These are phyloP conservation scores for Carex myosuroides DNA, from an alignment of 176 grass and related monocot species.

Conservation along the genomic window DNA sequence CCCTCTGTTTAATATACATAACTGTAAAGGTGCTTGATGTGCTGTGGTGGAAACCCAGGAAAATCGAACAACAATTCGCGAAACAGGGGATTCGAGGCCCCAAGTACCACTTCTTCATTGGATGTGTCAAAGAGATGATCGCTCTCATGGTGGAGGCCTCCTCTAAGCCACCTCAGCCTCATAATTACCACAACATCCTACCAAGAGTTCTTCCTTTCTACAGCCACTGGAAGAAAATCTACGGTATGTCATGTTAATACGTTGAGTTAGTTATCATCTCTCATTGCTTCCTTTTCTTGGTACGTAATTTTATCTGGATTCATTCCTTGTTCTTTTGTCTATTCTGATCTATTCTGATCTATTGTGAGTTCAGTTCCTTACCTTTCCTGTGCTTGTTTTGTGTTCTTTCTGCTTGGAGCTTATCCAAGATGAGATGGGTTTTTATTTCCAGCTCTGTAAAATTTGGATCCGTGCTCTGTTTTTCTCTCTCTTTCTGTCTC, in stretches of 20 bases:
- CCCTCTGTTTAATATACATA: slow-evolving; percentile 30
- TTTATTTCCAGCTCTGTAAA: slow-evolving; percentile 14
- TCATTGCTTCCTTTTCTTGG: neutral
- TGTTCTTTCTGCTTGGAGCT: slow-evolving; percentile 23
- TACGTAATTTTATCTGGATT: neutral
- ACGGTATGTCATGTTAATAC: slow-evolving; percentile 41
- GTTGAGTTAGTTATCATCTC: neutral
- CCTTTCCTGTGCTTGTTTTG: neutral
- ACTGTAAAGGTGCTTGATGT: slow-evolving; percentile 55
- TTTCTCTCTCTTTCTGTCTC: neutral
- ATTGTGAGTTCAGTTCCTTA: slow-evolving; percentile 3
- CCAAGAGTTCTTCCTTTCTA: slow-evolving; percentile 93
- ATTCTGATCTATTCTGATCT: neutral
- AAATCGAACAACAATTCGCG: slow-evolving; percentile 80
- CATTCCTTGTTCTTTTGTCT: neutral
- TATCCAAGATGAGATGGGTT: slow-evolving; percentile 21
- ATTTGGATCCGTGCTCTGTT: slow-evolving; percentile 3
- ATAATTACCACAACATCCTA: slow-evolving; percentile 79
- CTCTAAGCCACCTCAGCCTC: slow-evolving; percentile 61
- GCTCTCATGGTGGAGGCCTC: slow-evolving; percentile 82
- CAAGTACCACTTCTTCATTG: slow-evolving; percentile 83
- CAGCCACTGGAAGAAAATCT: slow-evolving; percentile 97
- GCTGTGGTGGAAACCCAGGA: slow-evolving; percentile 87
- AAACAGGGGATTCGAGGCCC: slow-evolving; percentile 80
- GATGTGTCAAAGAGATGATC: slow-evolving; percentile 89